These are phyloP conservation scores for Sporopachydermia quercuum DNA, from an alignment of 805 yeast species.

Conservation along the genomic window DNA sequence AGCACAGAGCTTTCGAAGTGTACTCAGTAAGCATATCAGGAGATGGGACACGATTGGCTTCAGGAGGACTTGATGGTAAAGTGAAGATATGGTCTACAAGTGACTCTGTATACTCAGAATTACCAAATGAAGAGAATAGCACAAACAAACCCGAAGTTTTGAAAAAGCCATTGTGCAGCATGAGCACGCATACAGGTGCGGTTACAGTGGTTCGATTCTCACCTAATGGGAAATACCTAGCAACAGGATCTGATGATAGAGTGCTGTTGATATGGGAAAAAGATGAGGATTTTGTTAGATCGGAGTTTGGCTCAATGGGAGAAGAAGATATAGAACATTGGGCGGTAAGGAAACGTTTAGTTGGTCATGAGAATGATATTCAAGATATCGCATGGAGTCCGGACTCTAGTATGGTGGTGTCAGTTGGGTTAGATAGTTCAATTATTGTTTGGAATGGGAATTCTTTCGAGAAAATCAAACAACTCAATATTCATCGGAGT, in stretches of 20 bases:
- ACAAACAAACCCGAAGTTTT: slow-evolving; percentile 8
- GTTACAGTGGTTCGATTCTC: slow-evolving; percentile 88
- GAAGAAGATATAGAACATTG: slow-evolving; percentile 78
- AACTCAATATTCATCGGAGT: slow-evolving; percentile 86
- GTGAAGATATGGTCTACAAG: slow-evolving; percentile 88
- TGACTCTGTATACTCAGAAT: slow-evolving; percentile 63
- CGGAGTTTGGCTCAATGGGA: slow-evolving; percentile 45
- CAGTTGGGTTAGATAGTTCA: slow-evolving; percentile 89
- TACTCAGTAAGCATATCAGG: slow-evolving; percentile 71
- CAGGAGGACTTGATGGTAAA: slow-evolving; percentile 88
- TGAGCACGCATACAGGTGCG: slow-evolving; percentile 94
- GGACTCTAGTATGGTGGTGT: slow-evolving; percentile 75
- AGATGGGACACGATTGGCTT: slow-evolving; percentile 74
- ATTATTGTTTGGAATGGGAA: slow-evolving; percentile 88
- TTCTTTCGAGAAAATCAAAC: slow-evolving; percentile 77
- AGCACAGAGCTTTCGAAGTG: slow-evolving; percentile 66
- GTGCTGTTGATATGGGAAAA: slow-evolving; percentile 86
- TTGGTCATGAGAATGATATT: slow-evolving; percentile 94
- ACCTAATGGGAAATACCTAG: slow-evolving; percentile 81
- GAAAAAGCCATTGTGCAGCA: slow-evolving; percentile 53
- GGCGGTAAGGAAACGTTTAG: slow-evolving; percentile 84
- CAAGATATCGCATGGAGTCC: slow-evolving; percentile 99
- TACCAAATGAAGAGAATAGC: slow-evolving; percentile 33
- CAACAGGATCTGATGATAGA: slow-evolving; percentile 92
- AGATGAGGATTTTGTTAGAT: slow-evolving; percentile 52